phyloP scores from a whole-genome alignment of 2,329 filamentous ascomycete species.

The Botrytis byssoidea region DNA sequence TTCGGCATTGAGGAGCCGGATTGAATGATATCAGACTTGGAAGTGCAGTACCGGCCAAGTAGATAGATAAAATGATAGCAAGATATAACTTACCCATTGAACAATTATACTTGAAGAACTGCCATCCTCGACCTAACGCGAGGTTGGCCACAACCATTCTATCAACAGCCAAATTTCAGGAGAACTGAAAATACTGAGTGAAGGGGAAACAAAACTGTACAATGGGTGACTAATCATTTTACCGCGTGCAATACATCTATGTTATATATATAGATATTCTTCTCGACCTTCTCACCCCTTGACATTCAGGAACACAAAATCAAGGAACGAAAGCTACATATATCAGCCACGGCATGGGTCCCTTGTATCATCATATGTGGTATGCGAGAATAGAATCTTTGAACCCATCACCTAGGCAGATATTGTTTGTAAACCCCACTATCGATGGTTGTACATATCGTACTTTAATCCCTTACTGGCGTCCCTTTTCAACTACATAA shows the following conservation, averaged over 20 bases:
- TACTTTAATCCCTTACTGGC: not conserved
- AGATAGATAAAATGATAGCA: not conserved
- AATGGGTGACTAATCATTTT: not conserved
- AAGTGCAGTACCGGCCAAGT: no score
- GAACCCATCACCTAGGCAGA: not conserved
- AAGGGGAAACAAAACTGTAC: not conserved
- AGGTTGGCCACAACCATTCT: not conserved
- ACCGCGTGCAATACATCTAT: not conserved
- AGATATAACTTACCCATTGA: not conserved
- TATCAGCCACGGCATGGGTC: not conserved
- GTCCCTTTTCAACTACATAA: not conserved
- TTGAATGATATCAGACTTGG: not conserved
- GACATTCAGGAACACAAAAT: not conserved
- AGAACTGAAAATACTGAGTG: not conserved
- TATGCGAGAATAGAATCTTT: no score
- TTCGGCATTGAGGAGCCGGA: not conserved
- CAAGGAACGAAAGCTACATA: not conserved
- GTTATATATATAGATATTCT: not conserved
- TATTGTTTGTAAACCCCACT: not conserved
- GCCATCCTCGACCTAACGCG: not conserved
- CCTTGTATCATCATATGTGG: not conserved
- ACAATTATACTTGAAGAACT: not conserved
- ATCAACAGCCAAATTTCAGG: not conserved
- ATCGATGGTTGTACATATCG: not conserved
- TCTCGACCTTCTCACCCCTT: not conserved